Percentiles rank a stretch among this genome's conserved stretches.
Evolutionary conservation across 371 early-diverging fungal species (phyloP).

Genomic region (Neoconidiobolus thromboides): DNA sequence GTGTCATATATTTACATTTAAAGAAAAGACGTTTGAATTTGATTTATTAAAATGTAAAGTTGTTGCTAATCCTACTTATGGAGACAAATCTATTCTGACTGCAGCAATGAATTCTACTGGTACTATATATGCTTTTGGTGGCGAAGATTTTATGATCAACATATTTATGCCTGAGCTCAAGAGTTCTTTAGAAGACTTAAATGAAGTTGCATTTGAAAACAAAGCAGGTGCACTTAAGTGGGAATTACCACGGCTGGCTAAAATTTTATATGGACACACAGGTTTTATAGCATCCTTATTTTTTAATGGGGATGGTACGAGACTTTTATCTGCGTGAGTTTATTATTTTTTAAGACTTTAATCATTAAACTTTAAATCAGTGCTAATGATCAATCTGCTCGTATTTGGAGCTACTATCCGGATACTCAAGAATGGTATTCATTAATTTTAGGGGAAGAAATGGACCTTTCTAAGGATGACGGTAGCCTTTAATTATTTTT

Average conservation of each 20-base stretch:
- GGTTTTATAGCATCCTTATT: background rate
- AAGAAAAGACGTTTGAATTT: too few species aligned
- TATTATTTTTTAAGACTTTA: background rate
- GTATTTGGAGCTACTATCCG: background rate
- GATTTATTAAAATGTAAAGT: too few species aligned
- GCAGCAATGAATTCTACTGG: background rate
- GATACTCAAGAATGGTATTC: background rate
- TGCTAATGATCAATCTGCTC: background rate
- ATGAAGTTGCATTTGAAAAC: background rate
- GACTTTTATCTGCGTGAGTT: background rate
- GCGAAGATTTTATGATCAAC: slow-evolving; percentile 1
- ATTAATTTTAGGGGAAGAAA: background rate
- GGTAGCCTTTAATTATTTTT: background rate
- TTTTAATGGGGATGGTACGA: background rate
- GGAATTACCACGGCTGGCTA: background rate
- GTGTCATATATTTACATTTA: background rate
- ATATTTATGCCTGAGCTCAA: background rate
- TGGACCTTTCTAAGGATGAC: background rate
- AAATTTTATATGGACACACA: background rate
- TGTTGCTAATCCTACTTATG: too few species aligned
- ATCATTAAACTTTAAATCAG: background rate
- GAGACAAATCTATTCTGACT: too few species aligned
- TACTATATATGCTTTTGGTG: background rate
- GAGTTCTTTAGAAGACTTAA: background rate
- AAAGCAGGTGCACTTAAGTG: background rate